Base-by-base conservation (phyloP, 2,329 filamentous ascomycete species). In the Cladosporium sp. region DNA sequence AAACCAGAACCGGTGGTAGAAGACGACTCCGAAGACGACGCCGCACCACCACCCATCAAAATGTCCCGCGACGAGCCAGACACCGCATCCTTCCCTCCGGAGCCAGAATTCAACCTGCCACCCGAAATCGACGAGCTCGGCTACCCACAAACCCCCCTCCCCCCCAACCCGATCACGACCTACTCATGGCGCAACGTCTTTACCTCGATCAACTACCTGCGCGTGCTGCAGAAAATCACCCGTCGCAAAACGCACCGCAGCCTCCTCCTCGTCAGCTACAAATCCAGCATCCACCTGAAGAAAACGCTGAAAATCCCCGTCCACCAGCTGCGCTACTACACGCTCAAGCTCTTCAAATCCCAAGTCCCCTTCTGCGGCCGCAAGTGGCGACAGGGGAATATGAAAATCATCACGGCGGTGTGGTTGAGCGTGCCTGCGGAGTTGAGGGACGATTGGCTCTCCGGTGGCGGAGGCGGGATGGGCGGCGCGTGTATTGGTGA, bases 331-430 rank as follows among this genome's bases (percentile, higher is more conserved):
- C 84, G 93, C 5, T 83, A 96, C 38, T 97, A 97, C 73, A 96
- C 93, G 0, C 81, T 99, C 60, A 99, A 99, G 71, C 80, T 99
- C 0, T 97, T 97, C 83, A 99, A 99, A 71, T 93, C 90, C 54
- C 93, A 99, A 70, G 93, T 99, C 4, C 93, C 93, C 1, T 99
- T 96, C 75, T 97, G 92, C 69, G 92, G 93, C 18, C 85, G 93
- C 38, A 99, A 99, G 73, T 99, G 93, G 93, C 85, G 93, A 12
- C 93, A 97, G 73, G 85, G 84, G 60, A 97, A 99, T 70, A 99
- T 99, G 93, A 88, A 92, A 50, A 91, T 97, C 64, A 99, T 99
- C 65, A 99, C 93, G 0, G 90, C 91, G 3, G 89, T 99, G 1
- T 99, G 96, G 69, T 77, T 99, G 43, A 89, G 96, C 71, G 96